Evolutionary conservation across 2,329 filamentous ascomycete species (phyloP).

Genomic region (Microdochium paspali): DNA sequence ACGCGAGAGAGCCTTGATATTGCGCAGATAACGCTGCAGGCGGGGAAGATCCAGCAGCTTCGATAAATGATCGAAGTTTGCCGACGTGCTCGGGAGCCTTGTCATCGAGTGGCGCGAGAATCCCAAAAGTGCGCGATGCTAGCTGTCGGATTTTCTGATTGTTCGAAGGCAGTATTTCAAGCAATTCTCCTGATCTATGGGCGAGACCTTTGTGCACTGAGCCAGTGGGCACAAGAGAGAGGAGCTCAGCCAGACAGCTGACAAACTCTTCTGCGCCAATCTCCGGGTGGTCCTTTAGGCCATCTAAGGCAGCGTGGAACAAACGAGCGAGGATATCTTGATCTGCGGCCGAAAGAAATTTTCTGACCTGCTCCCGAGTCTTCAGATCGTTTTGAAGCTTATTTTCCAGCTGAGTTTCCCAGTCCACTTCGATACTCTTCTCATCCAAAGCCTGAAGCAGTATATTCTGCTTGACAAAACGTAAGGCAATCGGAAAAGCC

Average conservation of each 20-base stretch:
- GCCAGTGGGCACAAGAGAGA: constrained; percentile 19
- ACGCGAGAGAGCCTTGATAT: constrained; percentile 19
- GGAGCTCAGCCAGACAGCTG: constrained; percentile 15
- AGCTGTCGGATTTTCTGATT: constrained; percentile 57
- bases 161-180: constrained; percentile 59
- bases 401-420: constrained; percentile 72
- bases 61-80: constrained; percentile 17
- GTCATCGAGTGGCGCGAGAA: constrained; percentile 59
- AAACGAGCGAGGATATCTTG: constrained; percentile 29
- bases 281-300: constrained; percentile 36
- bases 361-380: constrained; percentile 49
- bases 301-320: constrained; percentile 46
- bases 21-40: constrained; percentile 16
- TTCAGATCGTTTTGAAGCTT: constrained; percentile 61
- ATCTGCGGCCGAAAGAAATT: constrained; percentile 36
- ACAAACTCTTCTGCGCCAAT: constrained; percentile 19
- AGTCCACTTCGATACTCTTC: constrained; percentile 63
- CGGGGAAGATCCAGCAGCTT: constrained; percentile 11
- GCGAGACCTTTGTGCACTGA: constrained; percentile 25
- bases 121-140: constrained; percentile 64
- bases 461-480: constrained; percentile 52
- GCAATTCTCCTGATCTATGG: constrained; percentile 39
- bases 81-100: constrained; percentile 30
- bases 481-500: constrained; percentile 60
- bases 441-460: constrained; percentile 38